Base-by-base conservation (phyloP, 164 flowering plant species). In the Macadamia tetraphylla region DNA sequence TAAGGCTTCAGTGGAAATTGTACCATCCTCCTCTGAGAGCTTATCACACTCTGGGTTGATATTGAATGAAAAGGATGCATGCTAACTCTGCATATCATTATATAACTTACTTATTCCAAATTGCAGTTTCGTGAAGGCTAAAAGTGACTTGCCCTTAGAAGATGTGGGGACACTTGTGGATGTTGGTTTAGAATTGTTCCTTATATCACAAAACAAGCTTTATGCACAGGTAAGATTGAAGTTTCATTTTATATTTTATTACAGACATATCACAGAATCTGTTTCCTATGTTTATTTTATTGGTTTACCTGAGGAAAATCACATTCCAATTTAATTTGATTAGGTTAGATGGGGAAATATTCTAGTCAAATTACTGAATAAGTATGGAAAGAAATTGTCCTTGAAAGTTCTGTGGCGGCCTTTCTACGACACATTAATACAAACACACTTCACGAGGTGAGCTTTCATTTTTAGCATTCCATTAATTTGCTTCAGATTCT, bases 331-430 rank as follows among this genome's bases (percentile, higher is more conserved):
- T 58, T 63, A 6, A 2, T 68, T 61, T 76, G 62, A 76, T 78
- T 79, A 94, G 99, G 96, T 88, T 74, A 92, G 97, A 84, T 94
- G 99, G 99, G 99, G 97, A 72, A 86, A 81, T 75, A 49, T 88
- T 18, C 69, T 94, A 70, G 91, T 83, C 69, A 86, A 77, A 71
- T 32, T 92, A 73, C 81, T 94, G 46, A 90, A 85, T 65, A 88
- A 90, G 82, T 83, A 86, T 70, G 79, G 88, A 48, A 92, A 84
- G 78, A 85, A 87, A 76, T 68, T 94, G 78, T 75, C 91, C 56
- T 72, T 94, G 79, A 81, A 75, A 74, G 80, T 94, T 71, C 86
- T 82, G 58, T 94, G 99, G 99, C 86, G 90, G 48, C 97, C 96
- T 60, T 79, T 94, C 65, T 90, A 94, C 80, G 92, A 94, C 71